Conservation (phyloP, 306 rosid genomes). For the Vachellia collinsii region DNA sequence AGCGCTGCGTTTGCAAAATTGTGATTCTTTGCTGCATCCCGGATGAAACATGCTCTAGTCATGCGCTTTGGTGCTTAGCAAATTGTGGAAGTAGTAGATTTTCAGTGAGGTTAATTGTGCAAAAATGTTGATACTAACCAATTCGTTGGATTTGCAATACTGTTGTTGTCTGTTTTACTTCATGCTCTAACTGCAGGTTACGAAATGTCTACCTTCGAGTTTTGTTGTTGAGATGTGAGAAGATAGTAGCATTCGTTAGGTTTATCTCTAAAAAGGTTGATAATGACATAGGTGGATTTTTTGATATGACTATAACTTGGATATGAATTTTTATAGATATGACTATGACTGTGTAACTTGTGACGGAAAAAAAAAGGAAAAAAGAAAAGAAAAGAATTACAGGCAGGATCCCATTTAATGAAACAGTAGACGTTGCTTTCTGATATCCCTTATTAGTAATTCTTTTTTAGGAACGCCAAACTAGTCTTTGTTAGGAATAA, state of each 20-base stretch:
- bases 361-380: not conserved
- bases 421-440: conserved; percentile 13
- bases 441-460: not conserved
- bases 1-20: not conserved
- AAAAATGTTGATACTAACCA: not conserved
- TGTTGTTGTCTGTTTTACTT: not conserved
- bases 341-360: not conserved
- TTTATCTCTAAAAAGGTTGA: not conserved
- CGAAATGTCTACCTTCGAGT: not conserved
- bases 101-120: not conserved
- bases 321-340: not conserved
- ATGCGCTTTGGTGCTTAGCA: conserved; percentile 4
- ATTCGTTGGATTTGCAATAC: not conserved
- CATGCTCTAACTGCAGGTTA: not conserved
- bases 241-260: conserved; percentile 7
- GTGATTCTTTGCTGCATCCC: not conserved
- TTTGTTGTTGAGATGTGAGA: conserved; percentile 33
- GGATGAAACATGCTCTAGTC: conserved; percentile 1
- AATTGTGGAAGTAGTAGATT: not conserved
- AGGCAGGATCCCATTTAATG: not conserved
- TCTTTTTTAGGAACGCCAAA: not conserved
- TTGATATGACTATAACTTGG: not conserved
- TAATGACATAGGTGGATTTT: not conserved
- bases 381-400: not conserved
- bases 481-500: not conserved